Evolutionary conservation across 164 flowering plant species (phyloP).

Genomic region (Brasenia schreberi): DNA sequence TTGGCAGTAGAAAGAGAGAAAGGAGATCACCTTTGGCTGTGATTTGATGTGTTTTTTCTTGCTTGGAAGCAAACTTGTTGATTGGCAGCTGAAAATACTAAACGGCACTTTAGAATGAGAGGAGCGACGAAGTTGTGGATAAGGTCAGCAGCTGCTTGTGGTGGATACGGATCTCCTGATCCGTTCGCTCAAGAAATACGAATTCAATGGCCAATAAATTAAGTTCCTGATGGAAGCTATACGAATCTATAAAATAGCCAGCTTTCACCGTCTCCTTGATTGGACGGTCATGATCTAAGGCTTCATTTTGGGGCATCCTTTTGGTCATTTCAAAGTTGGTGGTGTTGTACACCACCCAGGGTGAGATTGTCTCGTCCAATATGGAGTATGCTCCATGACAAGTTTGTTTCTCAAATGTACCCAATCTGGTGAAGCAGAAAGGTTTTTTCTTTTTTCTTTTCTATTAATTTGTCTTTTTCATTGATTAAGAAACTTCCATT

Average conservation of each 20-base stretch:
- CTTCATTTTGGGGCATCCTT: neutral
- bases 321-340: neutral
- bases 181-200: neutral
- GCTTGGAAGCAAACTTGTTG: neutral
- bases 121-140: slow-evolving; percentile 17
- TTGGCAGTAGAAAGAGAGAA: neutral
- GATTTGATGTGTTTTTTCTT: slow-evolving; percentile 4
- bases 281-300: neutral
- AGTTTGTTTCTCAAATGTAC: too few species aligned
- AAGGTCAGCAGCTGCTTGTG: slow-evolving; percentile 14
- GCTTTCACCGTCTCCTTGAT: neutral
- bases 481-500: too few species aligned
- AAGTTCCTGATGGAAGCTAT: neutral
- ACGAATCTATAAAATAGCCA: neutral
- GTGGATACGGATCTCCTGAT: neutral
- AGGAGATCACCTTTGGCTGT: neutral
- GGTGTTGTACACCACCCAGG: too few species aligned
- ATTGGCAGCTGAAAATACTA: slow-evolving; percentile 1
- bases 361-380: too few species aligned
- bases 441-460: too few species aligned
- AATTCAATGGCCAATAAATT: neutral
- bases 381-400: too few species aligned
- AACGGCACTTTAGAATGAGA: slow-evolving; percentile 8
- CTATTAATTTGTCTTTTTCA: too few species aligned
- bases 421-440: too few species aligned